phyloP scores from a whole-genome alignment of 73 alveolate genomes.

The Blepharisma japonicum region DNA sequence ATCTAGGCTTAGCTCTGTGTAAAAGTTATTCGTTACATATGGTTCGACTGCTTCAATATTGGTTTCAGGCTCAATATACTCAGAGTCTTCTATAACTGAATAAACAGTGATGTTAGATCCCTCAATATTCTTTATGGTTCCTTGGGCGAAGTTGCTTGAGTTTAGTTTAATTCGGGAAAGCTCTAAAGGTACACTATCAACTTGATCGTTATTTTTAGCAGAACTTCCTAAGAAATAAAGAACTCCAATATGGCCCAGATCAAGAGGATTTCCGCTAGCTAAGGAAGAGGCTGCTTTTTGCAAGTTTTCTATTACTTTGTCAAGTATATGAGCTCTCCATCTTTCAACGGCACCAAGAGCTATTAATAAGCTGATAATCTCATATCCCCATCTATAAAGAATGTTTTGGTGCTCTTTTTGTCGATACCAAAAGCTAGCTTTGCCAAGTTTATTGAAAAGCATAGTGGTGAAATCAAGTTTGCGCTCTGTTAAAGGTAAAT shows the following conservation, averaged over 20 bases:
- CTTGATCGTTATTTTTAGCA: not conserved
- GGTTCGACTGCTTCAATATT: constrained; percentile 4
- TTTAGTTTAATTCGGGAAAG: not conserved
- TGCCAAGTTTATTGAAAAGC: not conserved
- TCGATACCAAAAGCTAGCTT: not conserved
- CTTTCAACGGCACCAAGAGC: not conserved
- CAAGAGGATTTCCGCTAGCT: not conserved
- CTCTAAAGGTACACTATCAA: constrained; percentile 3
- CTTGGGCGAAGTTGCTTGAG: not conserved
- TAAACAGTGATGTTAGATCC: not conserved
- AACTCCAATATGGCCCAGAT: not conserved
- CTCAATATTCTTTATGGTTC: not conserved
- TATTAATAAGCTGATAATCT: not conserved
- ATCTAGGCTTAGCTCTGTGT: not conserved
- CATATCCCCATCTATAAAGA: constrained; percentile 17
- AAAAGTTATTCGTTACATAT: constrained; percentile 1
- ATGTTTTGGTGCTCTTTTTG: not conserved
- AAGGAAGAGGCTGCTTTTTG: not conserved
- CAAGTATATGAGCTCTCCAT: not conserved
- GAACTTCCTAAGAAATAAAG: not conserved
- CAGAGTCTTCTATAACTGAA: constrained; percentile 19
- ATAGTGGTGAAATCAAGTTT: not conserved
- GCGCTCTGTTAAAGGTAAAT: too few species aligned
- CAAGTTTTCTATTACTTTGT: not conserved
- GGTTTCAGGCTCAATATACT: not conserved